Conservation (phyloP, 768 basidiomycete species). For the Lactifluus piperatus region DNA sequence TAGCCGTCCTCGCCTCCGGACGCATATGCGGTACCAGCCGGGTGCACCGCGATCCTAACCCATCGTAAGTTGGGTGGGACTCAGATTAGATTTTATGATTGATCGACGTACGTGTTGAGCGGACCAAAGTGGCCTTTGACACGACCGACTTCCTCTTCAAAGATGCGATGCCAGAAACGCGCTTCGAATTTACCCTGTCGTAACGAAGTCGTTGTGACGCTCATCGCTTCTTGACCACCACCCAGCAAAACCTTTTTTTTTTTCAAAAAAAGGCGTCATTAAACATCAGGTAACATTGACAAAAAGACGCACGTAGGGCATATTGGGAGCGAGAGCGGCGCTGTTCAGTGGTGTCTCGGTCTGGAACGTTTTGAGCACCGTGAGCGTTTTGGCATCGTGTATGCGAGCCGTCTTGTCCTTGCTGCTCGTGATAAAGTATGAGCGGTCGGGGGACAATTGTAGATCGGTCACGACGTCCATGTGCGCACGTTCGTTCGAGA, state of each 20-base stretch:
- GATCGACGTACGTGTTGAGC: slow-evolving; percentile 76
- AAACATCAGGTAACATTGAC: no score
- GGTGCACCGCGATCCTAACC: slow-evolving; percentile 83
- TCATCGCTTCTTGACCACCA: slow-evolving; percentile 97
- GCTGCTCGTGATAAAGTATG: slow-evolving; percentile 93
- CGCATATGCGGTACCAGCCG: slow-evolving; percentile 78
- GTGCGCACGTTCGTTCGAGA: slow-evolving; percentile 83
- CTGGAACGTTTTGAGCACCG: slow-evolving; percentile 85
- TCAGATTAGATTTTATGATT: no score
- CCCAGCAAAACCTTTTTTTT: slow-evolving; percentile 84
- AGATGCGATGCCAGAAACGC: slow-evolving; percentile 94
- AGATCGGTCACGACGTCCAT: slow-evolving; percentile 83
- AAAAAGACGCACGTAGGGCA: slow-evolving; percentile 66
- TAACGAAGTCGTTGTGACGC: slow-evolving; percentile 86
- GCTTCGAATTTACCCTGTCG: slow-evolving; percentile 98
- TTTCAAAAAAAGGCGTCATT: no score
- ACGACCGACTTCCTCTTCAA: slow-evolving; percentile 94
- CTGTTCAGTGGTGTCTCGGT: slow-evolving; percentile 96
- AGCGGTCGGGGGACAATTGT: slow-evolving; percentile 81
- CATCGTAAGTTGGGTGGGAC: neutral
- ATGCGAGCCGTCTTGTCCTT: slow-evolving; percentile 96
- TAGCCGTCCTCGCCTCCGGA: slow-evolving; percentile 97
- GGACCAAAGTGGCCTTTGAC: slow-evolving; percentile 98
- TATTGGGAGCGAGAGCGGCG: slow-evolving; percentile 73
- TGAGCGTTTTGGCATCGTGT: slow-evolving; percentile 82